phyloP scores from a whole-genome alignment of 1,284 basidiomycete species.

The Ustanciosporium gigantosporum region DNA sequence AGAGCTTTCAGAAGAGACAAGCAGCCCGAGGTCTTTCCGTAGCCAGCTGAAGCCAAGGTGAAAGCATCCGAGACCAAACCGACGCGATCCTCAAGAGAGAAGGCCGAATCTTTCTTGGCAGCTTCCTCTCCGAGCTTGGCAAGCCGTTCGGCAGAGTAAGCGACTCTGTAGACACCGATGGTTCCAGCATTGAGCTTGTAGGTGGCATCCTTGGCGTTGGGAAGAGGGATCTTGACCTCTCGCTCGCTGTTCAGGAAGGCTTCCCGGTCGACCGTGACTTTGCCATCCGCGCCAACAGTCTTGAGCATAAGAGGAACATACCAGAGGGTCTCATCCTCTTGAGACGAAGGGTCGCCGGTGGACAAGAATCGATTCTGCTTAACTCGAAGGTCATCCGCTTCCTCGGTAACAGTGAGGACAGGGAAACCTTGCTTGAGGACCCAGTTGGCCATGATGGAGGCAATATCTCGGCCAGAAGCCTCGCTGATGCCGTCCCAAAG shows the following conservation, averaged over 20 bases:
- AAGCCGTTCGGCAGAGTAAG: constrained; percentile 81
- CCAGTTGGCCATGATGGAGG: constrained; percentile 88
- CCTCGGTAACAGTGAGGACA: constrained; percentile 81
- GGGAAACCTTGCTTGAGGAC: constrained; percentile 77
- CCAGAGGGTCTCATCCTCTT: constrained; percentile 92
- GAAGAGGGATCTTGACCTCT: constrained; percentile 71
- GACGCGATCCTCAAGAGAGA: constrained; percentile 82
- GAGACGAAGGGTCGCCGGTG: constrained; percentile 69
- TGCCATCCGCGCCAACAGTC: constrained; percentile 69
- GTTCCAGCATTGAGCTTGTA: constrained; percentile 88
- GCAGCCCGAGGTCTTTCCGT: constrained; percentile 75
- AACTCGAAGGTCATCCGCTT: constrained; percentile 64
- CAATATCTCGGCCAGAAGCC: constrained; percentile 77
- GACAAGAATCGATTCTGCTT: constrained; percentile 92
- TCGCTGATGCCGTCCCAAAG: constrained; percentile 86
- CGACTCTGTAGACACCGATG: constrained; percentile 85
- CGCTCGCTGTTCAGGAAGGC: constrained; percentile 71
- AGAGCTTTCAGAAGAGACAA: constrained; percentile 74
- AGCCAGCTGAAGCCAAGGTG: constrained; percentile 78
- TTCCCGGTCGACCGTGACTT: constrained; percentile 69
- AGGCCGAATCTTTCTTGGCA: constrained; percentile 69
- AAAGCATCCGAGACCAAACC: constrained; percentile 82
- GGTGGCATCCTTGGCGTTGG: constrained; percentile 67
- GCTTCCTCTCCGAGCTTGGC: constrained; percentile 79
- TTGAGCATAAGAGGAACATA: constrained; percentile 78